Evolutionary conservation across 345 rosid genomes (phyloP), one percentile per base, ranked within the genome.

Genomic region (Excoecaria agallocha): DNA sequence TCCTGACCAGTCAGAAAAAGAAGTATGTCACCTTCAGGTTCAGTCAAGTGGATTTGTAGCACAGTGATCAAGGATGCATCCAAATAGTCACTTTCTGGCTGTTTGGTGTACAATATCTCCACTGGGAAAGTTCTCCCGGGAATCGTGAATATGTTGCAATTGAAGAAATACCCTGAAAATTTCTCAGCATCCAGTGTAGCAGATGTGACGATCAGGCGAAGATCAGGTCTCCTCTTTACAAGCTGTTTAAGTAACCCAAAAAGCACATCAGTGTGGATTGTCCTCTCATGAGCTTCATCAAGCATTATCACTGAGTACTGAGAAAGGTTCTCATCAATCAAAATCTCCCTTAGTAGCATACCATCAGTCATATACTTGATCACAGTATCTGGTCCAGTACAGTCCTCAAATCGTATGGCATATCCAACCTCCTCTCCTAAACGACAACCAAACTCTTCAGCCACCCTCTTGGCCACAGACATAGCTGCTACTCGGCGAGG

Each of bases 351-450:
- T 41, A 91, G 87, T 71, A 89, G 91, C 94, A 91, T 87, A 69
- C 97, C 94, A 79, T 89, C 94, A 41, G 94, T 91, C 91, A 92
- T 92, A 76, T 90, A 92, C 83, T 92, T 92, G 83, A 92, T 92
- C 67, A 90, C 96, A 43, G 93, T 89, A 56, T 92, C 97, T 20
- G 97, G 95, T 79, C 97, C 95, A 59, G 97, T 92, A 73, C 95
- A 90, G 83, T 90, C 95, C 80, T 92, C 91, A 67, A 92, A 90
- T 66, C 95, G 86, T 77, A 92, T 90, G 0, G 97, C 97, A 82
- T 92, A 92, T 61, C 97, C 97, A 59, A 92, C 97, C 74, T 92
- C 97, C 75, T 92, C 93, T 38, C 95, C 97, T 60, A 92, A 78
- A 25, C 90, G 93, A 75, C 97, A 90, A 43, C 97, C 97, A 82